Conservation (phyloP, 1,139 yeast genomes). For the Blastobotrys petasosporus region DNA sequence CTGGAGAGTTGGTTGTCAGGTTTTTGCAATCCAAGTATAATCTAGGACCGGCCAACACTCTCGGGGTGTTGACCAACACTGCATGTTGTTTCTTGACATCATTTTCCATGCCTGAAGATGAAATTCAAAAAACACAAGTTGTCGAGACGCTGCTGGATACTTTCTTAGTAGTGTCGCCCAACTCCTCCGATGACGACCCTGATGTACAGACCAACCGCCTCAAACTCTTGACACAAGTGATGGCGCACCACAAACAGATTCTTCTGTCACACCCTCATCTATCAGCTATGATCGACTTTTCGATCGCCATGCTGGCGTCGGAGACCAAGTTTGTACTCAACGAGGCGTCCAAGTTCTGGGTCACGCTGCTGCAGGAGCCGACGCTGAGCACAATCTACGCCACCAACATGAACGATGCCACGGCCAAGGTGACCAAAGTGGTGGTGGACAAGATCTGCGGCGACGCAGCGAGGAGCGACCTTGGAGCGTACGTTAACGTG, state of each 20-base stretch:
- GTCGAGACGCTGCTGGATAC: constrained; percentile 18
- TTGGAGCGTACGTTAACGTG: constrained; percentile 52
- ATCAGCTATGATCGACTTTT: constrained; percentile 21
- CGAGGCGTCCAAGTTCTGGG: constrained; percentile 63
- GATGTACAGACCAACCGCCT: constrained; percentile 24
- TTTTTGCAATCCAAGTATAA: constrained; percentile 42
- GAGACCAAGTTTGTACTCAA: constrained; percentile 63
- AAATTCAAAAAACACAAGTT: constrained; percentile 7
- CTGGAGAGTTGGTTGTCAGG: constrained; percentile 38
- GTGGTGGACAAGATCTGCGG: constrained; percentile 32
- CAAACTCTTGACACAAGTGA: constrained; percentile 25
- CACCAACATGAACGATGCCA: constrained; percentile 18
- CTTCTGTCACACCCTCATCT: constrained; percentile 18
- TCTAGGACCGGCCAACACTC: constrained; percentile 22
- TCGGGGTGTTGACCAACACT: constrained; percentile 27
- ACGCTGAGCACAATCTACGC: constrained; percentile 12
- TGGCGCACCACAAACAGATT: constrained; percentile 15
- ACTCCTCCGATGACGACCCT: constrained; percentile 18
- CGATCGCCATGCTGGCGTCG: constrained; percentile 43
- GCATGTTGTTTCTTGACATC: constrained; percentile 29
- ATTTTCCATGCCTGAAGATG: constrained; percentile 3
- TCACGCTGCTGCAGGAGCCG: constrained; percentile 36
- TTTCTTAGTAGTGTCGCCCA: constrained; percentile 14
- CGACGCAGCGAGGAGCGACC: constrained; percentile 52
- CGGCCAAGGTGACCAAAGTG: constrained; percentile 23